These are phyloP conservation scores for Claviceps fusiformis DNA, from an alignment of 2,329 filamentous ascomycete genomes.

Conservation along the genomic window DNA sequence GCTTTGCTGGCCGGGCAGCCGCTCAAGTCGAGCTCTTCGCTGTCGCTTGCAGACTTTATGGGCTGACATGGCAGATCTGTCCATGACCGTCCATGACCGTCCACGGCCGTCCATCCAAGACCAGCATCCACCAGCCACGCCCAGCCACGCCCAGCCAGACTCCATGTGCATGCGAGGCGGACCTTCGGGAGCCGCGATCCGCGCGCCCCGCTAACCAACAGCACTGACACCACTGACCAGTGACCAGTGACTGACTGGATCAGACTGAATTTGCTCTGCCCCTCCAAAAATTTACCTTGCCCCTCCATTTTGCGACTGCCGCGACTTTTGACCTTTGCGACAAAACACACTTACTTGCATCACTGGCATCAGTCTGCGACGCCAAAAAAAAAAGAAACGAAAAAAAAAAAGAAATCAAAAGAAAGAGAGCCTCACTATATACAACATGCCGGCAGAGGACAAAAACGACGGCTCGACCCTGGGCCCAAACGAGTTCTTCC, in stretches of 20 bases:
- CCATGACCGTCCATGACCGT: no score
- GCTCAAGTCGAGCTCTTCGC: conserved; percentile 26
- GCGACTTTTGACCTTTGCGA: not conserved
- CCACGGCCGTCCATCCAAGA: no score
- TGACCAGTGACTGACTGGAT: no score
- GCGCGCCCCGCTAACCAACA: no score
- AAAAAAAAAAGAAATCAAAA: no score
- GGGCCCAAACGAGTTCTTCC: conserved; percentile 41
- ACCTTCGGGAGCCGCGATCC: no score
- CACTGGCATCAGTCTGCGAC: not conserved
- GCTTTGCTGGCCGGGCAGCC: conserved; percentile 44
- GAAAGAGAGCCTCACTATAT: not conserved
- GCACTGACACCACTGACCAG: no score
- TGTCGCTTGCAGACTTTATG: conserved; percentile 45
- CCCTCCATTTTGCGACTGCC: not conserved
- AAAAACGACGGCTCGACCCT: conserved; percentile 23
- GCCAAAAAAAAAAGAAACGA: no score
- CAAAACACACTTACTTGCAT: not conserved
- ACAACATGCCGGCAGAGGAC: conserved; percentile 28
- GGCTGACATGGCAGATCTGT: not conserved
- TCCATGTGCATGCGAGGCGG: no score
- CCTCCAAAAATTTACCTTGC: not conserved
- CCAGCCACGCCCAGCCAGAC: no score
- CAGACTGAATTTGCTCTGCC: no score
- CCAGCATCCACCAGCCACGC: no score